Conservation (phyloP, 1,284 basidiomycete species). For the Malassezia slooffiae region DNA sequence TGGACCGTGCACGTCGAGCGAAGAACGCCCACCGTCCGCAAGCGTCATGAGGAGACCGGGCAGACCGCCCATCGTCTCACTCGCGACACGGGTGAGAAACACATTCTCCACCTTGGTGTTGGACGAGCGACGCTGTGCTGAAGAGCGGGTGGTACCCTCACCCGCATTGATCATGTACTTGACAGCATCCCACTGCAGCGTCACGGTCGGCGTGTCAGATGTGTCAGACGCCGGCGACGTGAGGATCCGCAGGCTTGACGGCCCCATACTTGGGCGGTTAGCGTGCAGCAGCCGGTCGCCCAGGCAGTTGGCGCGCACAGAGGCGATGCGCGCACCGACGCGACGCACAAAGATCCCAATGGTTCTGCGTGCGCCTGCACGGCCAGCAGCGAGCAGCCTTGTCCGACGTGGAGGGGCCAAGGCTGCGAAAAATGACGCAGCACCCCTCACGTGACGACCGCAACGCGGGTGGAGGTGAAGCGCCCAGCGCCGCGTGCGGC, state of each 20-base stretch:
- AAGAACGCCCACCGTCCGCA: constrained; percentile 59
- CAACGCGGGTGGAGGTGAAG: too few relatives aligned
- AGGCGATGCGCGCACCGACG: too few relatives aligned
- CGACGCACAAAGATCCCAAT: too few relatives aligned
- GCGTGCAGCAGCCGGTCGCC: too few relatives aligned
- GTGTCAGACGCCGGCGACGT: constrained; percentile 48
- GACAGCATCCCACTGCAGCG: constrained; percentile 62
- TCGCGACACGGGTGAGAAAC: constrained; percentile 61
- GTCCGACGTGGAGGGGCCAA: not conserved
- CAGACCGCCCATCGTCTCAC: constrained; percentile 49
- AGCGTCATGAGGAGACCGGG: constrained; percentile 69
- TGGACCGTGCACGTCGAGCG: constrained; percentile 61
- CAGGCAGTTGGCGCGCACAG: not conserved
- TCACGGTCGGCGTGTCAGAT: constrained; percentile 65
- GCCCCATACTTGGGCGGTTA: too few relatives aligned
- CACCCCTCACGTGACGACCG: too few relatives aligned
- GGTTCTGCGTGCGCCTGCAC: not conserved
- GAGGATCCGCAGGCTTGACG: constrained; percentile 25
- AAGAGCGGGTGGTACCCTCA: constrained; percentile 65
- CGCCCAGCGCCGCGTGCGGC: too few relatives aligned
- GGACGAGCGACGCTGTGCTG: constrained; percentile 58
- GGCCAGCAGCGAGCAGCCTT: not conserved
- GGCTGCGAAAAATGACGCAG: too few relatives aligned
- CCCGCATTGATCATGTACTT: constrained; percentile 78
- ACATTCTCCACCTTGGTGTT: constrained; percentile 59